A percentile compares a stretch with the other conserved stretches of the same genome.
Conservation (phyloP, 176 grass and related monocot genomes). For the Rhynchospora pubera region DNA sequence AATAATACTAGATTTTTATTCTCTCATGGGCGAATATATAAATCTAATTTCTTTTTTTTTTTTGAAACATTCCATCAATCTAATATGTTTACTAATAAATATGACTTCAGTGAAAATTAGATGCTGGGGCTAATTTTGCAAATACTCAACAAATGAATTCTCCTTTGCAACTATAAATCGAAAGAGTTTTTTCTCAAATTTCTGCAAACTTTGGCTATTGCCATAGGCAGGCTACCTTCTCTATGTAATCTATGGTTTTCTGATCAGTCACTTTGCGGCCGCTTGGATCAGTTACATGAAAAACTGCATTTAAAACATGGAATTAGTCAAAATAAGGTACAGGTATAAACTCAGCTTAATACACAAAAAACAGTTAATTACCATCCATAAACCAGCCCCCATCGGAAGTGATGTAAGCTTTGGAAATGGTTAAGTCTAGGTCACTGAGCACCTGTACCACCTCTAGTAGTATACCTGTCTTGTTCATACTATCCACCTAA, state of each 20-base stretch:
- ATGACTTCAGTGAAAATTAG: background rate
- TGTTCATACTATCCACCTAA: constrained; percentile 98
- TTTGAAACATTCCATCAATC: background rate
- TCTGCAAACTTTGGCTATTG: background rate
- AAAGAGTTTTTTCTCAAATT: background rate
- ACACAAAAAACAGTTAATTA: constrained; percentile 15
- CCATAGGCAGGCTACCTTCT: constrained; percentile 48
- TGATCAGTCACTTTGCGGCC: constrained; percentile 68
- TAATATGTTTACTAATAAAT: background rate
- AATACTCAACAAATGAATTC: background rate
- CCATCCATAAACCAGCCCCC: constrained; percentile 99
- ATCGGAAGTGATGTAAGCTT: constrained; percentile 96
- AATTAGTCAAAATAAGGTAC: background rate
- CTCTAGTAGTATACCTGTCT: constrained; percentile 80
- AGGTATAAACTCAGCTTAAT: background rate
- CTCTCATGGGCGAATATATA: background rate
- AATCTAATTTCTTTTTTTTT: background rate
- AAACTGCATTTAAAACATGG: constrained; percentile 49
- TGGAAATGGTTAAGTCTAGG: constrained; percentile 73
- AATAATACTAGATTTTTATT: background rate
- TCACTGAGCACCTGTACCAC: constrained; percentile 94
- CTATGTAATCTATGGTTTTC: constrained; percentile 71
- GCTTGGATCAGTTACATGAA: constrained; percentile 80
- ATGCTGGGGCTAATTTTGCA: background rate
- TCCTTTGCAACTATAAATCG: background rate